phyloP scores from a whole-genome alignment of 139 green algal species.

The Limnomonas spitsbergensis region DNA sequence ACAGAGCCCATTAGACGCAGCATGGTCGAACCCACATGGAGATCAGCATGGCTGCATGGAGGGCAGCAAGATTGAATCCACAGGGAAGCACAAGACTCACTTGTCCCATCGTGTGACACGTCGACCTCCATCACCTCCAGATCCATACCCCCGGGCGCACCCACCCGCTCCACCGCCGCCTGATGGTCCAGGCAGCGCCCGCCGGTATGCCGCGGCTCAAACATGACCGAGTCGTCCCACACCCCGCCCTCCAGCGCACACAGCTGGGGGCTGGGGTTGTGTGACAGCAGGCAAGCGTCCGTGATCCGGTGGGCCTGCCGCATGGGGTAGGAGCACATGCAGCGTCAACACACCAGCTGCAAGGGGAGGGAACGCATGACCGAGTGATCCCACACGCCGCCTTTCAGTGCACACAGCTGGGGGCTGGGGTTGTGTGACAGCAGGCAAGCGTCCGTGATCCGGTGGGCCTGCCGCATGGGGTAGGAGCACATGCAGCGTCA shows the following conservation, averaged over 20 bases:
- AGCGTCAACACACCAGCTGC: neutral
- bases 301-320: conserved; percentile 1
- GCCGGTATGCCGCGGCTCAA: neutral
- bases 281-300: conserved; percentile 14
- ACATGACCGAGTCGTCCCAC: conserved; percentile 15
- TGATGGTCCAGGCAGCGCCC: conserved; percentile 1
- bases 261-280: conserved; percentile 16
- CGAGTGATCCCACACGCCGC: neutral
- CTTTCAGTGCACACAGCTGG: neutral
- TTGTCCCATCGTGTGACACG: neutral
- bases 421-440: neutral
- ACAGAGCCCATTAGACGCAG: too few species aligned
- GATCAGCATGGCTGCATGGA: too few species aligned
- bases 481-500: neutral
- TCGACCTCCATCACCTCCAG: conserved; percentile 5
- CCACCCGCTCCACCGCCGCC: neutral
- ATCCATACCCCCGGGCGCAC: neutral
- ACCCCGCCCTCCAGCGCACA: conserved; percentile 9
- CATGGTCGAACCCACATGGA: too few species aligned
- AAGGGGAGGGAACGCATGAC: neutral
- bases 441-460: conserved; percentile 3
- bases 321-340: neutral
- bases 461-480: conserved; percentile 2
- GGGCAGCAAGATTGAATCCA: too few species aligned
- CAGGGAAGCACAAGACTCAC: too few species aligned